Percentiles rank a stretch among this genome's conserved stretches.
Evolutionary conservation across 1,139 yeast species (phyloP).

Genomic region (Taphrina confusa): DNA sequence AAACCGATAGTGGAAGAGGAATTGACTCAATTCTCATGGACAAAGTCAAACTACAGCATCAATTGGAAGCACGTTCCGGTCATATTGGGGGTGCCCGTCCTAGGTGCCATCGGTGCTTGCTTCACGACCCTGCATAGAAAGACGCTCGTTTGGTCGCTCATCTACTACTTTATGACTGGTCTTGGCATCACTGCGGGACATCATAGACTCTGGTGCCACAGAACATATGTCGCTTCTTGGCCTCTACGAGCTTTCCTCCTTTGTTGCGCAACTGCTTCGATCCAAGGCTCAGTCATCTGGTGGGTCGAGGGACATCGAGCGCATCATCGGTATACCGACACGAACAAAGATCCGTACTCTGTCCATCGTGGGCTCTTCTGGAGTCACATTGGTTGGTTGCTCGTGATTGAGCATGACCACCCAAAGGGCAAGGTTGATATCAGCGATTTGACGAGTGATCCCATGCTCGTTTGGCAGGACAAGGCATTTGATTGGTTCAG

Average conservation of each 20-base stretch:
- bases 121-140: constrained; percentile 60
- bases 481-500: constrained; percentile 77
- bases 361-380: constrained; percentile 95
- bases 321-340: constrained; percentile 98
- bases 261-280: constrained; percentile 89
- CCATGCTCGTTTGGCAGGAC: constrained; percentile 90
- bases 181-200: constrained; percentile 92
- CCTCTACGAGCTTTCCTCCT: constrained; percentile 76
- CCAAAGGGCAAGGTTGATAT: constrained; percentile 95
- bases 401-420: constrained; percentile 87
- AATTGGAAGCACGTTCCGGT: constrained; percentile 91
- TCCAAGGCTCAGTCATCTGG: constrained; percentile 97
- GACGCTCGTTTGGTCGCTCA: constrained; percentile 62
- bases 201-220: constrained; percentile 86
- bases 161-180: constrained; percentile 72
- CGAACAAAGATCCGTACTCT: constrained; percentile 94
- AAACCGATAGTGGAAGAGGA: too few relatives aligned
- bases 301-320: constrained; percentile 98
- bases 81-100: constrained; percentile 68
- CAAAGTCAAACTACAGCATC: constrained; percentile 82
- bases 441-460: constrained; percentile 83
- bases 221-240: constrained; percentile 72
- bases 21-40: constrained; percentile 57
- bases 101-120: constrained; percentile 60
- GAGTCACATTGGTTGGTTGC: constrained; percentile 98